These are phyloP conservation scores for Mucor lusitanicus DNA, from an alignment of 371 early-diverging fungal species.

Conservation along the genomic window DNA sequence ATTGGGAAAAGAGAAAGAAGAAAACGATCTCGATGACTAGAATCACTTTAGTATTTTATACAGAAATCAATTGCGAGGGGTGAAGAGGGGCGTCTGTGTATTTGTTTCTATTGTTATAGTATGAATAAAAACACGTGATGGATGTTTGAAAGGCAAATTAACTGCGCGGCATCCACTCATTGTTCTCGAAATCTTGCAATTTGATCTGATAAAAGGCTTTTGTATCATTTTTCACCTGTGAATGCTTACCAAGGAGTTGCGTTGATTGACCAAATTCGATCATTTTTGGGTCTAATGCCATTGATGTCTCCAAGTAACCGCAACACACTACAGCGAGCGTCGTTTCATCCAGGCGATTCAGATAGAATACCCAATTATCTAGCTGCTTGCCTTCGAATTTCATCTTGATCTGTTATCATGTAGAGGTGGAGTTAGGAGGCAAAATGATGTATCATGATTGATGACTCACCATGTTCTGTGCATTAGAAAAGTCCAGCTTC, in stretches of 20 bases:
- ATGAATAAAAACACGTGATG: background rate
- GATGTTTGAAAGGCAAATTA: background rate
- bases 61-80: constrained; percentile 4
- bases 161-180: constrained; percentile 17
- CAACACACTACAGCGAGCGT: constrained; percentile 28
- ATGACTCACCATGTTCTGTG: constrained; percentile 8
- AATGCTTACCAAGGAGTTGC: constrained; percentile 13
- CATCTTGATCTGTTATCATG: constrained; percentile 10
- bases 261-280: background rate
- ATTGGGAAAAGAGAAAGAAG: background rate
- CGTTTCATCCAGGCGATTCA: constrained; percentile 26
- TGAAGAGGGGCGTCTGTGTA: background rate
- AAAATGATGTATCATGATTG: background rate
- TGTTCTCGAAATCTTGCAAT: constrained; percentile 14
- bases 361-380: constrained; percentile 20
- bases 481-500: constrained; percentile 38
- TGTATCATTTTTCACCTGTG: background rate
- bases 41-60: background rate
- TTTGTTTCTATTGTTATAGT: background rate
- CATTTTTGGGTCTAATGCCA: background rate
- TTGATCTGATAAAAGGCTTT: constrained; percentile 5
- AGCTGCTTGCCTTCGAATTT: constrained; percentile 10
- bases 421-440: background rate
- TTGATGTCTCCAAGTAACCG: background rate
- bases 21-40: background rate